Percentiles rank a stretch among this genome's conserved stretches.
Conservation (phyloP, 768 basidiomycete species). For the Suillus placidus region DNA sequence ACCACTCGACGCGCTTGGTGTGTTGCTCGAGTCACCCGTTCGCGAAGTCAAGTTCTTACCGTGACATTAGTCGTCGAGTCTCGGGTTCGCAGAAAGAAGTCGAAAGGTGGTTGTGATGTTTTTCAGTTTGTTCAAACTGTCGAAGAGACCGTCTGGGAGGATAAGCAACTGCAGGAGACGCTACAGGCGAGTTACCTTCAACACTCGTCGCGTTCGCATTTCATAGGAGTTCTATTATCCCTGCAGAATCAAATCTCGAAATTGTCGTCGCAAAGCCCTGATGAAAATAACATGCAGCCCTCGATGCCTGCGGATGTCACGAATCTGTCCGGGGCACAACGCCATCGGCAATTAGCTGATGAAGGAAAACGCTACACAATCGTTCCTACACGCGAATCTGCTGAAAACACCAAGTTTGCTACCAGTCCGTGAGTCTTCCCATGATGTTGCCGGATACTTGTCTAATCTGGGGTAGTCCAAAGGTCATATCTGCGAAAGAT, state of each 20-base stretch:
- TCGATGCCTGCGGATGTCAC: constrained; percentile 21
- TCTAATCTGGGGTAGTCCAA: constrained; percentile 46
- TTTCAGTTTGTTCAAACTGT: constrained; percentile 85
- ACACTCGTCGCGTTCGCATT: background rate
- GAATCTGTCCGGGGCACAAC: constrained; percentile 12
- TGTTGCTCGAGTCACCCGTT: constrained; percentile 23
- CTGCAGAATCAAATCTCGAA: constrained; percentile 59
- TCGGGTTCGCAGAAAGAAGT: constrained; percentile 60
- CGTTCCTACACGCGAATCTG: constrained; percentile 36
- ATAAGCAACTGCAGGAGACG: constrained; percentile 54
- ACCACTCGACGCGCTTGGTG: constrained; percentile 80
- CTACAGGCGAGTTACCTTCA: constrained; percentile 56
- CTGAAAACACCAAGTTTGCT: constrained; percentile 11
- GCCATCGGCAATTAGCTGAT: constrained; percentile 37
- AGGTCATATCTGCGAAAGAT: constrained; percentile 57
- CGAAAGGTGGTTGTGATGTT: constrained; percentile 55
- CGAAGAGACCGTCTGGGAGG: constrained; percentile 68
- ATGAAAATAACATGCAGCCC: constrained; percentile 19
- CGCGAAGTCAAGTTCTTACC: constrained; percentile 18
- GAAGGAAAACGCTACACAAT: constrained; percentile 55
- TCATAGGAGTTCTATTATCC: background rate
- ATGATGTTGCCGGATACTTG: background rate
- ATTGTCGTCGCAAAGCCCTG: constrained; percentile 48
- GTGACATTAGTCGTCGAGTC: constrained; percentile 61
- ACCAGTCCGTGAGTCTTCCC: constrained; percentile 45